These are phyloP conservation scores for Chytriomyces confervae DNA, from an alignment of 192 early-diverging fungal genomes.

Conservation along the genomic window DNA sequence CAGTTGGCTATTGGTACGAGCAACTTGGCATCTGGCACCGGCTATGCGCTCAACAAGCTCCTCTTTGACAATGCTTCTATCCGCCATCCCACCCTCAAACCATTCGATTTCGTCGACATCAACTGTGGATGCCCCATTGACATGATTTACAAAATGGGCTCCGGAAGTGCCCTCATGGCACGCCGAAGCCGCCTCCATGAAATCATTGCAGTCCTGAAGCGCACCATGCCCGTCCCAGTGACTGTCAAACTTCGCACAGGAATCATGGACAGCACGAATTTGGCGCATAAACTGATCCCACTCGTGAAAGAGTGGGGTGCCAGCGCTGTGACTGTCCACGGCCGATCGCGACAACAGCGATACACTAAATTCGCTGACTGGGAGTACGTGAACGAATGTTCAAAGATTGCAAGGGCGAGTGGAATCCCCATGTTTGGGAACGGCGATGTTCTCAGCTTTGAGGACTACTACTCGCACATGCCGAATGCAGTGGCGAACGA, in stretches of 20 bases:
- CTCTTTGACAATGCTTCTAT: conserved; percentile 51
- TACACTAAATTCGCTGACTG: conserved; percentile 92
- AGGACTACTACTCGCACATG: conserved; percentile 80
- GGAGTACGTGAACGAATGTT: conserved; percentile 82
- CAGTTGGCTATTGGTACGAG: conserved; percentile 78
- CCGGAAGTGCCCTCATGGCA: conserved; percentile 82
- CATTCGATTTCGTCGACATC: conserved; percentile 91
- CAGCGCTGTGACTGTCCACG: conserved; percentile 79
- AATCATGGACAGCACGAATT: conserved; percentile 58
- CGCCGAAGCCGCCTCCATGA: conserved; percentile 69
- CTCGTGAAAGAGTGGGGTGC: conserved; percentile 70
- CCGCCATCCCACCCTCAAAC: conserved; percentile 3
- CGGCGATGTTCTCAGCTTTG: conserved; percentile 79
- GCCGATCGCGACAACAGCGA: conserved; percentile 88
- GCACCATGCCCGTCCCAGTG: conserved; percentile 76
- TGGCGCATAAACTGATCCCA: conserved; percentile 78
- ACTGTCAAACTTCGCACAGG: conserved; percentile 94
- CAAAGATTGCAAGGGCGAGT: conserved; percentile 9
- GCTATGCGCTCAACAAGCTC: conserved; percentile 68
- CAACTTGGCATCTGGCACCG: conserved; percentile 62
- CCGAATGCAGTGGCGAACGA: conserved; percentile 13
- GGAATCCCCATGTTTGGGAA: conserved; percentile 61
- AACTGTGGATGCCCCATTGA: conserved; percentile 97
- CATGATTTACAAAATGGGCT: conserved; percentile 77
- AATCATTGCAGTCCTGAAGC: conserved; percentile 76